Conservation (phyloP, 2,329 filamentous ascomycete genomes). For the Venturia aucupariae region DNA sequence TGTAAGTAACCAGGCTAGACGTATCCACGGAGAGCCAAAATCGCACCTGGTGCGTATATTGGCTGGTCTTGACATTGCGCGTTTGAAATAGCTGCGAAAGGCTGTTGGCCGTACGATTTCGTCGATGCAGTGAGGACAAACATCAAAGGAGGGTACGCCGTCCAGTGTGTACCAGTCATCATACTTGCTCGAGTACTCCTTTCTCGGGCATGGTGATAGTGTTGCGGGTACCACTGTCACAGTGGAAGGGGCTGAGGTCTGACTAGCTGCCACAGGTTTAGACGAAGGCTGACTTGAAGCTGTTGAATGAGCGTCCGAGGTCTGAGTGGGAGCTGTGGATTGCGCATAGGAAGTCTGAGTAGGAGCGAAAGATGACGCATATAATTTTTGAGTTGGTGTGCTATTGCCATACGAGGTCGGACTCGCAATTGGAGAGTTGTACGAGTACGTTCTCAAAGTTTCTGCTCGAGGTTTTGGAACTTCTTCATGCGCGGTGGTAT, state of each 20-base stretch:
- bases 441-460: not conserved
- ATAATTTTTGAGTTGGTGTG: not conserved
- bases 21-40: slow-evolving; percentile 74
- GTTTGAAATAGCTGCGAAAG: slow-evolving; percentile 59
- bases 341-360: slow-evolving; percentile 22
- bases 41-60: slow-evolving; percentile 60
- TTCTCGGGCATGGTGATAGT: slow-evolving; percentile 63
- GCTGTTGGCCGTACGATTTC: slow-evolving; percentile 58
- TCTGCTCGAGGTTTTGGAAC: slow-evolving; percentile 5
- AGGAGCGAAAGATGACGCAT: not conserved
- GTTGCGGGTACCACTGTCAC: not conserved
- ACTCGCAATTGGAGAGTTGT: not conserved
- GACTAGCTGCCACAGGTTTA: not conserved
- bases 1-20: slow-evolving; percentile 74
- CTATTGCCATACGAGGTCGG: not conserved
- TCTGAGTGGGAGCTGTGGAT: slow-evolving; percentile 46
- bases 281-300: not conserved
- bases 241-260: not conserved
- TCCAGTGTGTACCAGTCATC: slow-evolving; percentile 76
- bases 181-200: slow-evolving; percentile 50
- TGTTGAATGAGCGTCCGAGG: not conserved
- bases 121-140: slow-evolving; percentile 74
- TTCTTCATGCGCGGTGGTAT: not conserved
- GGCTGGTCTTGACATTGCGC: slow-evolving; percentile 48
- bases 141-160: slow-evolving; percentile 60